These are phyloP conservation scores for Clarireedia homoeocarpa DNA, from an alignment of 2,329 filamentous ascomycete genomes.

Conservation along the genomic window DNA sequence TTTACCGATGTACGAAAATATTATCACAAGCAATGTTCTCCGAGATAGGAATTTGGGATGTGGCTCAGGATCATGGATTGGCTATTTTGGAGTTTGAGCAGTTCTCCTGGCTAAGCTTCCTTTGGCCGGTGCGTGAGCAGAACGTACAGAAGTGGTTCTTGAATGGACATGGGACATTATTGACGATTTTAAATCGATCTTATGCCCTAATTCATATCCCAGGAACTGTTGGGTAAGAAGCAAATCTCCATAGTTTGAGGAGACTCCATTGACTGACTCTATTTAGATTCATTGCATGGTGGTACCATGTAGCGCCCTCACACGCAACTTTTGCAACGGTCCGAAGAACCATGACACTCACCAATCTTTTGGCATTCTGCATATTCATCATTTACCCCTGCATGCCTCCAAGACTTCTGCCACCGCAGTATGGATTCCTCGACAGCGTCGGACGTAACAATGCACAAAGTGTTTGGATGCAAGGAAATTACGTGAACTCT, in stretches of 20 bases:
- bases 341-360: conserved; percentile 43
- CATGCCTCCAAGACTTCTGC: conserved; percentile 45
- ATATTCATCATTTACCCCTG: conserved; percentile 45
- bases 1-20: conserved; percentile 25
- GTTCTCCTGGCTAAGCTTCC: conserved; percentile 38
- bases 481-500: conserved; percentile 42
- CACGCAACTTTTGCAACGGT: conserved; percentile 38
- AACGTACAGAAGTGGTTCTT: conserved; percentile 50
- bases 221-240: conserved; percentile 46
- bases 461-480: conserved; percentile 42
- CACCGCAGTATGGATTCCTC: conserved; percentile 40
- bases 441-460: conserved; percentile 43
- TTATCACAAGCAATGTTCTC: conserved; percentile 30
- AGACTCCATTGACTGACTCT: neutral
- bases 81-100: conserved; percentile 48
- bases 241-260: neutral
- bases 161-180: conserved; percentile 41
- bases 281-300: conserved; percentile 53
- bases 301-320: conserved; percentile 50
- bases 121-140: conserved; percentile 45
- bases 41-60: conserved; percentile 41
- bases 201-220: conserved; percentile 55
- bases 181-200: conserved; percentile 49
- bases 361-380: conserved; percentile 45
- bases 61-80: conserved; percentile 47